Evolutionary conservation across 129 eudicot genomes (phyloP).

Genomic region (Escallonia rubra): DNA sequence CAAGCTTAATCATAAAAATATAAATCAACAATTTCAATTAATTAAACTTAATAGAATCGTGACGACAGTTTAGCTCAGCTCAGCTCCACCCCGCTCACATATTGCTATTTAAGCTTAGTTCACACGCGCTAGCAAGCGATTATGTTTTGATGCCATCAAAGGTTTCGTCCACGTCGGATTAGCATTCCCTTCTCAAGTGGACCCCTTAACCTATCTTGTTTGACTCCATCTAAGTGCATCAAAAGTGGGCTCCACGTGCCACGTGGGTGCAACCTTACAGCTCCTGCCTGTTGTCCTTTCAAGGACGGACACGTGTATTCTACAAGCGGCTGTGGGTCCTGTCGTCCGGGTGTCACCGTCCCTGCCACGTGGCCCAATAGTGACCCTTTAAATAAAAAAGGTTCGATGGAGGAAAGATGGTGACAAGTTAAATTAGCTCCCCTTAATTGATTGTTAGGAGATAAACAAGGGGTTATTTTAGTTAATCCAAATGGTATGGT

Average conservation of each 20-base stretch:
- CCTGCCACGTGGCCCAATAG: background rate
- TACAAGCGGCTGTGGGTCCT: background rate
- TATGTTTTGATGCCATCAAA: background rate
- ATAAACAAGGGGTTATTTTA: background rate
- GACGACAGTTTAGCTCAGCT: too few relatives aligned
- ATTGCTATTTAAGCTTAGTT: background rate
- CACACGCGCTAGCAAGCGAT: background rate
- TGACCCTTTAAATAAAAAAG: background rate
- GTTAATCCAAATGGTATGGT: background rate
- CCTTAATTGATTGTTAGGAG: background rate
- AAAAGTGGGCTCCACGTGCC: background rate
- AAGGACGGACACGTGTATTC: background rate
- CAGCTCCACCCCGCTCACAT: background rate
- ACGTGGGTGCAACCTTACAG: background rate
- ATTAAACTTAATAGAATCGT: background rate
- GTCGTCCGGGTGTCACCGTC: background rate
- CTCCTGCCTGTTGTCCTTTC: background rate
- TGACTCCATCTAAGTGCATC: background rate
- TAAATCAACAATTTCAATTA: too few relatives aligned
- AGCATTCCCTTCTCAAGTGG: background rate
- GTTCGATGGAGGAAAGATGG: background rate
- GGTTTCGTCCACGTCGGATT: background rate
- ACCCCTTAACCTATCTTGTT: background rate
- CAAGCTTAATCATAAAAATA: too few relatives aligned
- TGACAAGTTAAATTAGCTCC: background rate